Conservation (phyloP, 768 basidiomycete genomes). For the Arthromyces matolae region DNA sequence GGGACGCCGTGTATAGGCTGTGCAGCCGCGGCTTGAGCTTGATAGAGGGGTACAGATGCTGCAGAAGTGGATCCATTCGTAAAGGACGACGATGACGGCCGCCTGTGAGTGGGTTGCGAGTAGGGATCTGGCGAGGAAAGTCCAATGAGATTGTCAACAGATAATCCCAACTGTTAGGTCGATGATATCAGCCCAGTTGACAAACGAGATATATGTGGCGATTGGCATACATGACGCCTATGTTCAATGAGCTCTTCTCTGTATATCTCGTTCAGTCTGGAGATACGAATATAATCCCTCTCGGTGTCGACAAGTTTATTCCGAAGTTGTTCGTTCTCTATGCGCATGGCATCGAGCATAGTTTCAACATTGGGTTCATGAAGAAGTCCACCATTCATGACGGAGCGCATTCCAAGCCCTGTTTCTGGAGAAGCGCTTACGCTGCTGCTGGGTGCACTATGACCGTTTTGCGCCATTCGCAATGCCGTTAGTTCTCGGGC, state of each 20-base stretch:
- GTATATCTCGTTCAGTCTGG: slow-evolving; percentile 78
- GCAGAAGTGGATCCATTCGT: slow-evolving; percentile 44
- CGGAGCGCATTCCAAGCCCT: slow-evolving; percentile 26
- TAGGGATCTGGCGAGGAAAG: slow-evolving; percentile 61
- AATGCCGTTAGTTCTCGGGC: slow-evolving; percentile 67
- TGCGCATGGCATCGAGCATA: slow-evolving; percentile 70
- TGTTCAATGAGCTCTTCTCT: slow-evolving; percentile 81
- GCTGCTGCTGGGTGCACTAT: slow-evolving; percentile 22
- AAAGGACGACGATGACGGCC: slow-evolving; percentile 38
- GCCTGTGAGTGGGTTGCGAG: slow-evolving; percentile 68
- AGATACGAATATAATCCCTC: slow-evolving; percentile 69
- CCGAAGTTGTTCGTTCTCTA: slow-evolving; percentile 77
- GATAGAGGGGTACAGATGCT: slow-evolving; percentile 38
- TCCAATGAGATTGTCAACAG: slow-evolving; percentile 79
- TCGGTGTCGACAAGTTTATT: slow-evolving; percentile 69
- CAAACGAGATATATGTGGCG: background rate
- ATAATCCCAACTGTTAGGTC: slow-evolving; percentile 55
- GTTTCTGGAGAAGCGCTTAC: slow-evolving; percentile 31
- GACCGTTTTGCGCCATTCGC: slow-evolving; percentile 51
- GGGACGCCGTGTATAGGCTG: slow-evolving; percentile 57
- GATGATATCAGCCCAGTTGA: slow-evolving; percentile 4
- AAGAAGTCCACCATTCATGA: slow-evolving; percentile 24
- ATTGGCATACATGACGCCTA: slow-evolving; percentile 59
- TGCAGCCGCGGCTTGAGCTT: slow-evolving; percentile 24
- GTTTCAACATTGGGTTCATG: slow-evolving; percentile 46